Base-by-base conservation (phyloP, 108 stramenopile species). In the Conticribra weissflogii region DNA sequence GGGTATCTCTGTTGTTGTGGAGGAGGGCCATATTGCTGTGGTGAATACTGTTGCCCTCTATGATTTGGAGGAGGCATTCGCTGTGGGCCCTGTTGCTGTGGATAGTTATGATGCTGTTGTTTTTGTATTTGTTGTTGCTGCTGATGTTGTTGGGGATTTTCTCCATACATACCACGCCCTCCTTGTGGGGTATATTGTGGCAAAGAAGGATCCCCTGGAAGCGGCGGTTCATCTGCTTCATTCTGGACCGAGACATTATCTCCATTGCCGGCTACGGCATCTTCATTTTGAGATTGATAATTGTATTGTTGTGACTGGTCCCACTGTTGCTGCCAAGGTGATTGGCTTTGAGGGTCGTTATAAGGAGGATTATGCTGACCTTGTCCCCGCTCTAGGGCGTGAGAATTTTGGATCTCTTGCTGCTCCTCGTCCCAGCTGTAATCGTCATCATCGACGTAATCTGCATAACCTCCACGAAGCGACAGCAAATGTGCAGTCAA, bases 391-490 rank as follows among this genome's bases (percentile, higher is more conserved):
- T 61, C 58, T 23, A 17, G 50, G 23, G 66, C 48, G 31, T 33
- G 25, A 29, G 41, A 27, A 5, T 7, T 0, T 60, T 33, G 36
- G 29, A 19, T 23, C 22, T 65, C 30, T 65, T 34, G 32, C 22
- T 70, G 68, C 25, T 48, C 32, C 9, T 63, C 56, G 0, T 58
- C 34, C 71, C 71, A 72, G 0, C 52, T 22, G 1, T 32, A 57
- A 41, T 72, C 71, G 3, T 62, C 71, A n/a, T 72, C 76, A 3
- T 36, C 68, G 48, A 77, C 45, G 45, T 68, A 77, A 32, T 77
- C 76, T 30, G 76, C 76, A 27, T 63, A 25, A 0, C 74, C 74
- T 47, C 76, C 76, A 28, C 76, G 59, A 54, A 46, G 29, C 22
- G 59, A 23, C 21, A 21, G 22, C 27, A 44, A 3, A 61, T 25